phyloP scores from a whole-genome alignment of 78 protist species.

The Pelomyxa schiedti region DNA sequence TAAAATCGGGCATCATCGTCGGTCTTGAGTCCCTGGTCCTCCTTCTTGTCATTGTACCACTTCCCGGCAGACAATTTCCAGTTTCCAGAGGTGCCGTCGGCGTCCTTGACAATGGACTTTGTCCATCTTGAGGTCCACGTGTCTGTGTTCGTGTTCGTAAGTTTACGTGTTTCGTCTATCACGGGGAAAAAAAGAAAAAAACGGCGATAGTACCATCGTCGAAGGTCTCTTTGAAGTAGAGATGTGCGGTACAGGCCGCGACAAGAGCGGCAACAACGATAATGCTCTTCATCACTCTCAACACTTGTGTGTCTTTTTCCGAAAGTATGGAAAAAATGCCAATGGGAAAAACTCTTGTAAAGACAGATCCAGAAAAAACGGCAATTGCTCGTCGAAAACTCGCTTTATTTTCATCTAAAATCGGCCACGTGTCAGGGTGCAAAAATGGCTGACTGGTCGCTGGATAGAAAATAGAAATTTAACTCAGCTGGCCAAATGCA shows the following conservation, averaged over 20 bases:
- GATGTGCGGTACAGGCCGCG: not conserved
- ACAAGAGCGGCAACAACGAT: not conserved
- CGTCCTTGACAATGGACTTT: constrained; percentile 28
- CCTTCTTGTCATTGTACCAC: constrained; percentile 52
- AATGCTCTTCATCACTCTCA: not conserved
- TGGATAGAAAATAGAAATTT: too few species aligned
- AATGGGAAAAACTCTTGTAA: too few species aligned
- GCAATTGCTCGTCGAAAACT: too few species aligned
- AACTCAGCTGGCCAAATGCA: too few species aligned
- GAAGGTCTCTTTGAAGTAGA: not conserved
- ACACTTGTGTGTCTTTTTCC: too few species aligned
- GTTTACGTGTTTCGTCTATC: not conserved
- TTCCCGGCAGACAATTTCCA: constrained; percentile 63
- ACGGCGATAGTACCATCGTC: not conserved
- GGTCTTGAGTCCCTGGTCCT: constrained; percentile 73
- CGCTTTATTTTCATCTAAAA: too few species aligned
- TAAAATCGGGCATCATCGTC: constrained; percentile 76
- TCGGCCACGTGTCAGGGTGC: too few species aligned
- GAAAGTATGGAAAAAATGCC: too few species aligned
- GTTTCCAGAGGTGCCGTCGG: constrained; percentile 60
- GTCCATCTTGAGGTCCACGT: constrained; percentile 74
- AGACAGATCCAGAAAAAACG: too few species aligned
- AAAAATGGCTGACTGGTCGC: too few species aligned
- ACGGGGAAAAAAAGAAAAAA: not conserved
- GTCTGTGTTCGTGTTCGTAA: not conserved